These are phyloP conservation scores for Draba incana DNA, from an alignment of 345 rosid genomes.

Conservation along the genomic window DNA sequence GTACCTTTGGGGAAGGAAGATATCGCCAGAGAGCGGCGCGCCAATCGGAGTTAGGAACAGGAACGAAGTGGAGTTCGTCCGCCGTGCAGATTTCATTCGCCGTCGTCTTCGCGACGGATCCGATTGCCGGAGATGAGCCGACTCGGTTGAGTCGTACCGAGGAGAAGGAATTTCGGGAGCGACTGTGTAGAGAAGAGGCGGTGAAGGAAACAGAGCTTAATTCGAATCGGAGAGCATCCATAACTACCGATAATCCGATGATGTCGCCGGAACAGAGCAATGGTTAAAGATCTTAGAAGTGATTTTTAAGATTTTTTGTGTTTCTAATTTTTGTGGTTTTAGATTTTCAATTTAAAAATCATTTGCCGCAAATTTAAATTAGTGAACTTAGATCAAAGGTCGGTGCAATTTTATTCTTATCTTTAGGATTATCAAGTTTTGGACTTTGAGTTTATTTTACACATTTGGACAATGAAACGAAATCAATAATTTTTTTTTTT, in stretches of 20 bases:
- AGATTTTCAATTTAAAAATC: conserved; percentile 6
- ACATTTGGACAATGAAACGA: conserved; percentile 3
- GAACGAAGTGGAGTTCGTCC: conserved; percentile 87
- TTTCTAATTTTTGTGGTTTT: conserved; percentile 32
- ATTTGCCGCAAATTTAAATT: conserved; percentile 7
- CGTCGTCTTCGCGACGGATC: conserved; percentile 4
- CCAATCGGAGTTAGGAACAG: conserved; percentile 76
- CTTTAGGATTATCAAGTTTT: background rate
- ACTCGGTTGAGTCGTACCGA: conserved; percentile 30
- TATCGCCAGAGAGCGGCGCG: conserved; percentile 93
- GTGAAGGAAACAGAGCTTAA: conserved; percentile 42
- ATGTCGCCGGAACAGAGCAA: conserved; percentile 24
- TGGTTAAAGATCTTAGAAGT: background rate
- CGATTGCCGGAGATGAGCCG: conserved; percentile 21
- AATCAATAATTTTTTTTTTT: background rate
- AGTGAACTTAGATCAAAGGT: conserved; percentile 14
- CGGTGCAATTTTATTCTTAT: conserved; percentile 10
- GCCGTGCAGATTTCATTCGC: conserved; percentile 59
- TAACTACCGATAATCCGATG: background rate
- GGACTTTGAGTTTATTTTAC: background rate
- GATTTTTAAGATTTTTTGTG: background rate
- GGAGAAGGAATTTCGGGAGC: conserved; percentile 9
- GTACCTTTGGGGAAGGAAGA: conserved; percentile 60
- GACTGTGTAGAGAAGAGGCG: conserved; percentile 35
- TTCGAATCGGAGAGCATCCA: conserved; percentile 46